Base-by-base conservation (phyloP, 2,329 filamentous ascomycete genomes). In the Fusarium sp. region DNA sequence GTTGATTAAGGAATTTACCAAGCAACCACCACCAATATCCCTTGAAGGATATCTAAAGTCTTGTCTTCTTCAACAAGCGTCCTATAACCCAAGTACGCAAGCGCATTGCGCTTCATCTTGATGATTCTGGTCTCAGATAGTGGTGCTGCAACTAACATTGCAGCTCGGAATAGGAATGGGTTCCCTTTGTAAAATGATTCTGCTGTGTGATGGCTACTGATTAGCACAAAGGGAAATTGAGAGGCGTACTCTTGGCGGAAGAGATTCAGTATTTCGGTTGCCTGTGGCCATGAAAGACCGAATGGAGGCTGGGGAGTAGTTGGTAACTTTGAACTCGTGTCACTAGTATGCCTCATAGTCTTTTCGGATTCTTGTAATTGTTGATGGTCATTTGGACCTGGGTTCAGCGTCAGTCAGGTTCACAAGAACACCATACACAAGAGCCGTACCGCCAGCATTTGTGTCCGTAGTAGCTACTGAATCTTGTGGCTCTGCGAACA, bases 41-140 rank as follows among this genome's bases (percentile, higher is more conserved):
- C 84, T 69, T 85, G 83, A 2, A 85, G 76, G 4, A 83, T 70
- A 57, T 84, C 83, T 10, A 85, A 58, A 16, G 75, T 78, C 33
- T 75, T 75, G 38, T 83, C 78, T 18, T 80, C 79, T 59, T 79
- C 76, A 2, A 83, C 76, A 1, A 86, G 50, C 49, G 83, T 72
- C 34, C 80, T 79, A 20, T 82, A 76, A 8, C 81, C 78, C 31
- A 84, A 69, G 70, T 83, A 81, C 8, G 78, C 78, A 65, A 81
- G 76, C 23, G 80, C 76, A 38, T 80, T 81, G 44, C 74, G 80
- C 74, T 70, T 82, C 72, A 80, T 85, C 74, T 77, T 81, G n/a
- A 71, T 74, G 28, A 78, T 57, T 26, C 72, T 70, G 4, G 75
- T 59, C 26, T 65, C 62, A 44, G 71, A 75, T 4, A 77, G 62